Evolutionary conservation across 2,329 filamentous ascomycete species (phyloP).

Genomic region (Zasmidium citrigriseum): DNA sequence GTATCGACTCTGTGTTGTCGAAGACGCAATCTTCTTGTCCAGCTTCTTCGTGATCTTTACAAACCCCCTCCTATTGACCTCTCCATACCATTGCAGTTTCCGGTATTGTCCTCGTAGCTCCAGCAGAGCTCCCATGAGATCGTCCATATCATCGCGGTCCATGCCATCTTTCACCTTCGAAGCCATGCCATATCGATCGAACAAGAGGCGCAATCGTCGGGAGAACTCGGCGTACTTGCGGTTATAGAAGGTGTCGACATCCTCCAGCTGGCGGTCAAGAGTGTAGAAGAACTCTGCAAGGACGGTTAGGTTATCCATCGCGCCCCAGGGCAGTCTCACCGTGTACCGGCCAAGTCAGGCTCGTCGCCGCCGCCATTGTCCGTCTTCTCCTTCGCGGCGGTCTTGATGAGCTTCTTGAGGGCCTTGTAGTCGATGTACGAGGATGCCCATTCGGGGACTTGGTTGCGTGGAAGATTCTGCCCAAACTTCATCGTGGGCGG

Average conservation of each 20-base stretch:
- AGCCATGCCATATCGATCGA: slow-evolving; percentile 80
- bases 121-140: slow-evolving; percentile 84
- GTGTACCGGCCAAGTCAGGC: slow-evolving; percentile 86
- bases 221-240: slow-evolving; percentile 86
- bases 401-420: slow-evolving; percentile 93
- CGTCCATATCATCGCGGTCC: slow-evolving; percentile 86
- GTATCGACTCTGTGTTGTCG: slow-evolving; percentile 76
- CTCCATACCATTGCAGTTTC: slow-evolving; percentile 96
- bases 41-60: slow-evolving; percentile 99
- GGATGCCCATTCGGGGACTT: slow-evolving; percentile 83
- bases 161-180: slow-evolving; percentile 70
- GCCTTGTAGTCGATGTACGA: slow-evolving; percentile 88
- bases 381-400: slow-evolving; percentile 55
- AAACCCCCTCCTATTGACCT: slow-evolving; percentile 93
- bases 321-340: slow-evolving; percentile 38
- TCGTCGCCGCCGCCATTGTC: slow-evolving; percentile 59
- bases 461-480: slow-evolving; percentile 69
- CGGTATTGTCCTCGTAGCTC: slow-evolving; percentile 84
- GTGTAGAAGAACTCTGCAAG: slow-evolving; percentile 91
- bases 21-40: slow-evolving; percentile 84
- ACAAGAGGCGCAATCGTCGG: slow-evolving; percentile 79
- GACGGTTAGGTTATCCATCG: slow-evolving; percentile 27
- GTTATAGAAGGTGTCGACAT: slow-evolving; percentile 96
- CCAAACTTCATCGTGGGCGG: slow-evolving; percentile 43
- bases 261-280: slow-evolving; percentile 94